Percentiles rank a stretch among this genome's conserved stretches.
phyloP scores from a whole-genome alignment of 805 yeast genomes.

The Lachancea fermentati region DNA sequence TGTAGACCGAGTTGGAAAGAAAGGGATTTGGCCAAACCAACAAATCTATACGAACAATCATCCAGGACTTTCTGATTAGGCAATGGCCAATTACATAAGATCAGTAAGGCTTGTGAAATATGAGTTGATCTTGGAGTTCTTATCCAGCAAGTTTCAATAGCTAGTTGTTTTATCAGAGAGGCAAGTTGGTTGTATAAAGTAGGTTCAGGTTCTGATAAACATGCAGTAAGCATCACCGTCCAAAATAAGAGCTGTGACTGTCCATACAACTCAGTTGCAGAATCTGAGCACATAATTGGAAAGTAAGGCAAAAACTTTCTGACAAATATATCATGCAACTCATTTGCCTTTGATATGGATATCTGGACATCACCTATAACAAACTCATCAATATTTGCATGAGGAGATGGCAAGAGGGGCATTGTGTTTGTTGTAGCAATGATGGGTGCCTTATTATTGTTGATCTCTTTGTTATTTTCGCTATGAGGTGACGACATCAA shows the following conservation, averaged over 20 bases:
- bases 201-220: constrained; percentile 84
- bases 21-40: constrained; percentile 78
- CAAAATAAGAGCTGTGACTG: constrained; percentile 84
- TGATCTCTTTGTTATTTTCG: background rate
- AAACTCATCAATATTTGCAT: constrained; percentile 50
- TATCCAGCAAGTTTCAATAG: constrained; percentile 90
- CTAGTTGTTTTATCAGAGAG: constrained; percentile 74
- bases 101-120: constrained; percentile 81
- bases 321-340: constrained; percentile 66
- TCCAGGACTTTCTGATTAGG: constrained; percentile 90
- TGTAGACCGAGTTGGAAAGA: constrained; percentile 86
- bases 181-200: constrained; percentile 69
- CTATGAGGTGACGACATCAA: constrained; percentile 9
- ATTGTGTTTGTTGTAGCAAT: constrained; percentile 28
- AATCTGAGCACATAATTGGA: constrained; percentile 68
- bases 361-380: constrained; percentile 70
- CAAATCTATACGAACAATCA: constrained; percentile 84
- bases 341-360: constrained; percentile 60
- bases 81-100: constrained; percentile 86
- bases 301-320: constrained; percentile 64
- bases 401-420: constrained; percentile 27
- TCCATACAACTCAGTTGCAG: constrained; percentile 70
- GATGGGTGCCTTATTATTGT: constrained; percentile 14
- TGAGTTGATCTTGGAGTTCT: constrained; percentile 91
- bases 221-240: constrained; percentile 85